Base-by-base conservation (phyloP, 208 protist genomes). In the Acanthamoeba polyphaga region DNA sequence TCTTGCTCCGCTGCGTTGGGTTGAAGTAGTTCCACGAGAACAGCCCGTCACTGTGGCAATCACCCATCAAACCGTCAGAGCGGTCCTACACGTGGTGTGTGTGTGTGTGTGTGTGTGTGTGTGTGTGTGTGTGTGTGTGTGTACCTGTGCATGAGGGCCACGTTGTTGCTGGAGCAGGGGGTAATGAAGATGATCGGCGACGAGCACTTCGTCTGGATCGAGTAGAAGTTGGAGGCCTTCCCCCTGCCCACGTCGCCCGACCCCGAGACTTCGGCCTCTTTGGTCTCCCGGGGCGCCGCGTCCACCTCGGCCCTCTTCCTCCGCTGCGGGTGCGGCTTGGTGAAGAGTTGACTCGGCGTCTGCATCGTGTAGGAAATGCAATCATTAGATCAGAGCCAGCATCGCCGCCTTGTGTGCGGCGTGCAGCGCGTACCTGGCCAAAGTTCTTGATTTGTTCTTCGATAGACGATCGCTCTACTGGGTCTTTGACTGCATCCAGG, bases 401-500 rank as follows among this genome's bases (percentile, higher is more conserved):
- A 74, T 22, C 3, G 29, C 29, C 8, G 8, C 13, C 3, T 9
- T 15, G 70, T 32, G 27, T 8, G 70, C 43, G n/a, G 43, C 3
- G 70, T 24, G 38, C 27, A 10, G 95, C 58, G 29, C 99, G 99
- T 9, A 99, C 99, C 96, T 99, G 99, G 19, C 99, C 99, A 98
- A 99, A 99, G 96, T 99, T 99, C 82, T 98, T 97, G 6, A 99
- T 99, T 32, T 99, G 98, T 49, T 98, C 95, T n/a, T 99, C 98
- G 53, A 99, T 98, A 17, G 98, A 95, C 32, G 95, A 96, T 9
- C 98, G 95, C 46, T 96, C 82, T 1, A 80, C 68, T 46, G 94
- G 84, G 93, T 98, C 96, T 9, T 94, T 68, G n/a, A 98, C 97
- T 0, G 97, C 95, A 94, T 99, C 98, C 82, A 99, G 96, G 55